These are phyloP conservation scores for Globisporangium megalacanthum DNA, from an alignment of 352 stramenopile species.

Conservation along the genomic window DNA sequence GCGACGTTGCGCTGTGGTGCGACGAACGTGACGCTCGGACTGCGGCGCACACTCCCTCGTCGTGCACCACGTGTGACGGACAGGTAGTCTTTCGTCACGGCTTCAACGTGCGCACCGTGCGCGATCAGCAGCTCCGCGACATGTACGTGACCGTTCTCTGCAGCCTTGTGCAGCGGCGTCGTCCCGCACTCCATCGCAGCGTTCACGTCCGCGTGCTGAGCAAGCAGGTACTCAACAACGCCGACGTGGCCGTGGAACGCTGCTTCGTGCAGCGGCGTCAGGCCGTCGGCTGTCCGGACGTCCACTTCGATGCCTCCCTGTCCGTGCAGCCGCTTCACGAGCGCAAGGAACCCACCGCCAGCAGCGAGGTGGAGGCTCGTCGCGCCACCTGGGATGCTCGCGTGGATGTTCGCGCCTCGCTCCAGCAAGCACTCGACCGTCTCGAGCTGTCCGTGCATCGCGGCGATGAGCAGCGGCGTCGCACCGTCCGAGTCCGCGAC, in stretches of 20 bases:
- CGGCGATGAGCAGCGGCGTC: slow-evolving; percentile 50
- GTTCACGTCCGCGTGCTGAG: slow-evolving; percentile 39
- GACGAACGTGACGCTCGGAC: slow-evolving; percentile 8
- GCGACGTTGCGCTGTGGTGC: background rate
- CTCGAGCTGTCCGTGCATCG: slow-evolving; percentile 55
- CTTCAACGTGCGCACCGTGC: slow-evolving; percentile 48
- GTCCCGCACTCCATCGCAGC: slow-evolving; percentile 42
- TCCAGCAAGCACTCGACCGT: slow-evolving; percentile 40
- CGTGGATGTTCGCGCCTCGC: slow-evolving; percentile 36
- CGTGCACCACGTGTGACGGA: slow-evolving; percentile 17
- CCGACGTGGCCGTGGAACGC: slow-evolving; percentile 37
- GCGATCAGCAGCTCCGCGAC: slow-evolving; percentile 46
- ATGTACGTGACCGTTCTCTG: slow-evolving; percentile 43
- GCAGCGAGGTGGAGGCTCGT: slow-evolving; percentile 52
- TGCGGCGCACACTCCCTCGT: slow-evolving; percentile 9
- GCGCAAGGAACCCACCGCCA: slow-evolving; percentile 30
- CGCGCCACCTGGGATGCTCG: slow-evolving; percentile 32
- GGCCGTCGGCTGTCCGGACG: slow-evolving; percentile 27
- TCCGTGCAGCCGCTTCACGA: slow-evolving; percentile 37
- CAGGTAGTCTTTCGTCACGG: slow-evolving; percentile 46
- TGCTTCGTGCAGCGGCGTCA: slow-evolving; percentile 48
- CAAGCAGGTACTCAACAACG: slow-evolving; percentile 33
- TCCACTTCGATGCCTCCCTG: slow-evolving; percentile 30
- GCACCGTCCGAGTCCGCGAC: slow-evolving; percentile 30
- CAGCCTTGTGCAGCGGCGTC: slow-evolving; percentile 43